These are phyloP conservation scores for Passalora sequoiae DNA, from an alignment of 2,329 filamentous ascomycete species.

Conservation along the genomic window DNA sequence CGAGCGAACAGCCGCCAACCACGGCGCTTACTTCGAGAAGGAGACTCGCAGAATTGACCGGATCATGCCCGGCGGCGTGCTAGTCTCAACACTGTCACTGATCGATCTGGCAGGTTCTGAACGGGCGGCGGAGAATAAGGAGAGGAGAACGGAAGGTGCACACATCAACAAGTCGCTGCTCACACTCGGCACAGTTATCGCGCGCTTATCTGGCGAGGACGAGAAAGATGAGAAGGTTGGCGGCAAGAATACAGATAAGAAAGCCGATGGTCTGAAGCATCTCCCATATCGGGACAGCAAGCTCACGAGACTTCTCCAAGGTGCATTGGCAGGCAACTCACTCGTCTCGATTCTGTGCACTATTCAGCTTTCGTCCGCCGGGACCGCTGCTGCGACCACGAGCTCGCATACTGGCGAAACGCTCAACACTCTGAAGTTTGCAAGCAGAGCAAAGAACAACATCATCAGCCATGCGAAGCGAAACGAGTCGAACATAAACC, in stretches of 20 bases:
- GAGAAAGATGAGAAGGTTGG: slow-evolving; percentile 71
- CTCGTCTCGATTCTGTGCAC: slow-evolving; percentile 97
- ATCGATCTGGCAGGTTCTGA: slow-evolving; percentile 97
- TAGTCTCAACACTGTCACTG: slow-evolving; percentile 88
- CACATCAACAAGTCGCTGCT: slow-evolving; percentile 98
- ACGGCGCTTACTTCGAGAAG: slow-evolving; percentile 38
- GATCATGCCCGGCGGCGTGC: slow-evolving; percentile 77
- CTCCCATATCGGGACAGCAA: slow-evolving; percentile 97
- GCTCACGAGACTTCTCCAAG: slow-evolving; percentile 84
- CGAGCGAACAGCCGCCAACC: slow-evolving; percentile 59
- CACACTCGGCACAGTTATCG: slow-evolving; percentile 91
- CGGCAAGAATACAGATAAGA: slow-evolving; percentile 48
- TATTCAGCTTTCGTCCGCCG: slow-evolving; percentile 77
- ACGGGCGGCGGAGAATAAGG: slow-evolving; percentile 90
- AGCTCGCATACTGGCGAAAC: slow-evolving; percentile 81
- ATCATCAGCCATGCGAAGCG: slow-evolving; percentile 96
- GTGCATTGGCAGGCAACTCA: slow-evolving; percentile 85
- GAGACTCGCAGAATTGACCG: slow-evolving; percentile 58
- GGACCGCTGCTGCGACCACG: slow-evolving; percentile 60
- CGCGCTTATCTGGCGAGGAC: slow-evolving; percentile 81
- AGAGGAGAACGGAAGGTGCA: slow-evolving; percentile 86
- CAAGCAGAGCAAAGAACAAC: slow-evolving; percentile 92
- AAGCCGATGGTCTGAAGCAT: slow-evolving; percentile 68
- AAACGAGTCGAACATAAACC: slow-evolving; percentile 75
- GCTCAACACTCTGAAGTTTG: slow-evolving; percentile 93